Percentiles rank a stretch among this genome's conserved stretches.
phyloP scores from a whole-genome alignment of 306 rosid species.

The Sphenostylis stenocarpa region DNA sequence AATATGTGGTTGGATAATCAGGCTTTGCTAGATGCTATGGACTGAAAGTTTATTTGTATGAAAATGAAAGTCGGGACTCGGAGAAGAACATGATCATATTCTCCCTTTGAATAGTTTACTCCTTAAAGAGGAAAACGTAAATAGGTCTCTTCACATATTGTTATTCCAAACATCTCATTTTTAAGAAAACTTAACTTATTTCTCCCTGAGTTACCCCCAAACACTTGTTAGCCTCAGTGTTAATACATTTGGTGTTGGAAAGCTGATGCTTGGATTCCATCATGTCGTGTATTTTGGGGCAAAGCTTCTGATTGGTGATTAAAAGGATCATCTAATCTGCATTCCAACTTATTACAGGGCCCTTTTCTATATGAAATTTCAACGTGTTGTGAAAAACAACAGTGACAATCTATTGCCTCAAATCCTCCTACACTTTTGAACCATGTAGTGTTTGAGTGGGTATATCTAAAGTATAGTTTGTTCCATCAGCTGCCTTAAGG shows the following conservation, averaged over 20 bases:
- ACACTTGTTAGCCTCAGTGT: not conserved
- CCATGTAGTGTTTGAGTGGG: slow-evolving; percentile 12
- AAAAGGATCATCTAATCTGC: slow-evolving; percentile 5
- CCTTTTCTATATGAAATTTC: not conserved
- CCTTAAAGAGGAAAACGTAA: not conserved
- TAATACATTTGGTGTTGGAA: slow-evolving; percentile 4
- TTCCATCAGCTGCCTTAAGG: not conserved
- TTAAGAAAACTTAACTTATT: not conserved
- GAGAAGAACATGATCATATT: not conserved
- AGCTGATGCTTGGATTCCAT: slow-evolving; percentile 13
- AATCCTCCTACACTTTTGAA: slow-evolving; percentile 10
- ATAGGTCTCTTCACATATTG: not conserved
- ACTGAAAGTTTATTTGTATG: not conserved
- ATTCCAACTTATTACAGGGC: not conserved
- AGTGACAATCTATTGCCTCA: not conserved
- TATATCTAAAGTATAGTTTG: slow-evolving; percentile 8
- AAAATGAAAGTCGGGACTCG: not conserved
- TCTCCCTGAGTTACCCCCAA: not conserved
- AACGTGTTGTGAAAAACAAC: slow-evolving; percentile 20
- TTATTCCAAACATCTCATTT: not conserved
- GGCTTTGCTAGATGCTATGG: not conserved
- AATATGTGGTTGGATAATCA: not conserved
- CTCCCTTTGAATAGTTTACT: not conserved
- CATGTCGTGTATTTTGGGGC: not conserved
- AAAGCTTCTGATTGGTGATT: slow-evolving; percentile 12